A percentile compares a stretch with the other conserved stretches of the same genome.
These are phyloP conservation scores for Suhomyces sp. DNA, from an alignment of 805 yeast genomes.

Conservation along the genomic window DNA sequence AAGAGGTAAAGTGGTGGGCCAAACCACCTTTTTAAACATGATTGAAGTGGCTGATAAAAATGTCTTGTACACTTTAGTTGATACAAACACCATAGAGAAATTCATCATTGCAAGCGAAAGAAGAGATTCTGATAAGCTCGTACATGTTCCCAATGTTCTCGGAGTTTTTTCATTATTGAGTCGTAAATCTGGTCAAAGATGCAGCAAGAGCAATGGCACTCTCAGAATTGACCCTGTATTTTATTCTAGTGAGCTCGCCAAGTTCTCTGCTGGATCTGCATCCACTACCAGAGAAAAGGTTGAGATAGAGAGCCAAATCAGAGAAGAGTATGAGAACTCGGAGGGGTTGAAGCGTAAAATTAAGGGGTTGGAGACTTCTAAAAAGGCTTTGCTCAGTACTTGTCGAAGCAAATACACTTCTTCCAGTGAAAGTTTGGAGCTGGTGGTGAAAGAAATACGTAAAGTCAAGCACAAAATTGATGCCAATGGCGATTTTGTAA, in stretches of 20 bases:
- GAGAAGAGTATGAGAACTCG: slow-evolving; percentile 6
- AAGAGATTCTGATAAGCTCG: slow-evolving; percentile 46
- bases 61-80: slow-evolving; percentile 62
- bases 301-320: slow-evolving; percentile 10
- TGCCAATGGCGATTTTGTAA: slow-evolving; percentile 46
- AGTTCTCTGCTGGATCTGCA: slow-evolving; percentile 23
- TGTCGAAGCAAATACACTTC: slow-evolving; percentile 8
- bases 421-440: slow-evolving; percentile 9
- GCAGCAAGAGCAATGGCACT: slow-evolving; percentile 40
- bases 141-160: slow-evolving; percentile 35
- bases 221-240: slow-evolving; percentile 53
- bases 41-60: slow-evolving; percentile 54
- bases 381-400: slow-evolving; percentile 6
- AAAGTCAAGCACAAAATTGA: slow-evolving; percentile 36
- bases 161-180: slow-evolving; percentile 44
- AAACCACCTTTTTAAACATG: slow-evolving; percentile 56
- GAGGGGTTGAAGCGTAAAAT: slow-evolving; percentile 6
- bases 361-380: slow-evolving; percentile 7
- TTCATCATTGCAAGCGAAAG: slow-evolving; percentile 52
- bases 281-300: slow-evolving; percentile 13
- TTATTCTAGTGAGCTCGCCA: slow-evolving; percentile 32
- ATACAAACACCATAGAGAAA: slow-evolving; percentile 56
- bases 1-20: slow-evolving; percentile 38
- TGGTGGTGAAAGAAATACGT: slow-evolving; percentile 12
- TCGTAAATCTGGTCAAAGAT: slow-evolving; percentile 44